A percentile compares a stretch with the other conserved stretches of the same genome.
These are phyloP conservation scores for Candida smagusa DNA, from an alignment of 1,139 yeast species.

Conservation along the genomic window DNA sequence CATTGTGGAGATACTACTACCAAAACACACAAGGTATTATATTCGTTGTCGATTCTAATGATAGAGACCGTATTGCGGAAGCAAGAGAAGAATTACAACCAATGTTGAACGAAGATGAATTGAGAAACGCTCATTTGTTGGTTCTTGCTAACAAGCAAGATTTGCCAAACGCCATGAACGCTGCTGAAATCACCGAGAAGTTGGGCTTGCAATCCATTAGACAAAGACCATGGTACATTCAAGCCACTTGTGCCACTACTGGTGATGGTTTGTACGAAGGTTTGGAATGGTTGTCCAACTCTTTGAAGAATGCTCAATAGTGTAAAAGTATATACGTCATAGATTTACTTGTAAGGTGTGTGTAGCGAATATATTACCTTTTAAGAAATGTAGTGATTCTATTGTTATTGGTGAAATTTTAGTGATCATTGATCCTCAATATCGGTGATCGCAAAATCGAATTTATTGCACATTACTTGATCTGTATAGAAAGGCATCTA, in stretches of 20 bases:
- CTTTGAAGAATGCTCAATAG: conserved; percentile 62
- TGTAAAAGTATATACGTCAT: too few relatives aligned
- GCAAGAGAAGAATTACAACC: conserved; percentile 93
- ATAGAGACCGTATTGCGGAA: conserved; percentile 89
- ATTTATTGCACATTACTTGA: too few relatives aligned
- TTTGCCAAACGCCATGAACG: conserved; percentile 88
- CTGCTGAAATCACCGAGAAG: conserved; percentile 84
- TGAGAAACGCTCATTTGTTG: conserved; percentile 83
- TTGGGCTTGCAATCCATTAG: conserved; percentile 79
- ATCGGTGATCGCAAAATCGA: too few relatives aligned
- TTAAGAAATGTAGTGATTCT: too few relatives aligned
- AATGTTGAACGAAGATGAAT: conserved; percentile 91
- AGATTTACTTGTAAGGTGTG: too few relatives aligned
- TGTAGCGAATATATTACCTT: too few relatives aligned
- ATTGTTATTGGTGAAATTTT: too few relatives aligned
- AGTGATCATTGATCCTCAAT: too few relatives aligned
- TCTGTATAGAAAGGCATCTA: too few relatives aligned
- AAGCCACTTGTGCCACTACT: conserved; percentile 85
- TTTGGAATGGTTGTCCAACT: conserved; percentile 84
- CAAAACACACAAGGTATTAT: conserved; percentile 93
- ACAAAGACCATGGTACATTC: conserved; percentile 89
- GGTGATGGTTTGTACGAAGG: conserved; percentile 93
- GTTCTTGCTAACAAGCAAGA: conserved; percentile 94
- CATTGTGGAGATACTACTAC: conserved; percentile 93
- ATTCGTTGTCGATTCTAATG: conserved; percentile 90